Evolutionary conservation across 108 stramenopile species (phyloP).

Genomic region (Skeletonema marinoi): DNA sequence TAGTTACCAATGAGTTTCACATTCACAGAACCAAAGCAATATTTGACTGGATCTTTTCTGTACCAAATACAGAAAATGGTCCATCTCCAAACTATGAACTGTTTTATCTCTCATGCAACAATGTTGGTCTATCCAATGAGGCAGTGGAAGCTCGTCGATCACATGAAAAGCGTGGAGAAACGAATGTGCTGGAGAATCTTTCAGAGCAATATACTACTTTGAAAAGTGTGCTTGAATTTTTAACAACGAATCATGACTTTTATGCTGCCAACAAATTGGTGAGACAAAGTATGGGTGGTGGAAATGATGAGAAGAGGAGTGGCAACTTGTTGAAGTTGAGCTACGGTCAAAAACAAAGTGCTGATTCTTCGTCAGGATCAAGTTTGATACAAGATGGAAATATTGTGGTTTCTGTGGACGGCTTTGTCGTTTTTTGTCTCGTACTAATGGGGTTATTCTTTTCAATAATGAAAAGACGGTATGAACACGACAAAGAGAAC

Average conservation of each 20-base stretch:
- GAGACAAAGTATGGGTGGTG: constrained; percentile 31
- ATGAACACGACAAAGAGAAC: background rate
- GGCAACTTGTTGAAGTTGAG: constrained; percentile 31
- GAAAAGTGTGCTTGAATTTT: constrained; percentile 59
- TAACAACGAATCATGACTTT: constrained; percentile 71
- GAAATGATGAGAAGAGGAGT: background rate
- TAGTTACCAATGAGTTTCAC: constrained; percentile 78
- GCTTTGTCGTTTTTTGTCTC: background rate
- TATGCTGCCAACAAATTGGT: constrained; percentile 73
- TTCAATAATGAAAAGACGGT: background rate
- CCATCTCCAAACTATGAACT: constrained; percentile 56
- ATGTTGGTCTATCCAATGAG: constrained; percentile 65
- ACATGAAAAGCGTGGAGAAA: constrained; percentile 62
- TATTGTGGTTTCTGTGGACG: constrained; percentile 17
- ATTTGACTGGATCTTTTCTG: constrained; percentile 85
- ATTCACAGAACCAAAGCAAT: constrained; percentile 76
- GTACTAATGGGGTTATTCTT: background rate
- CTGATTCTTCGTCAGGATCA: background rate
- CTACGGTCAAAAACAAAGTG: constrained; percentile 18
- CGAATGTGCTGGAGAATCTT: constrained; percentile 52
- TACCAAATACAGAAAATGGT: constrained; percentile 13
- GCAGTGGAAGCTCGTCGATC: constrained; percentile 60
- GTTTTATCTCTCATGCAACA: constrained; percentile 66
- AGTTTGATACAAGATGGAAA: constrained; percentile 13
- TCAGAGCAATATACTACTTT: constrained; percentile 55